These are phyloP conservation scores for Aspergillus viridinutans DNA, from an alignment of 2,329 filamentous ascomycete genomes.

Conservation along the genomic window DNA sequence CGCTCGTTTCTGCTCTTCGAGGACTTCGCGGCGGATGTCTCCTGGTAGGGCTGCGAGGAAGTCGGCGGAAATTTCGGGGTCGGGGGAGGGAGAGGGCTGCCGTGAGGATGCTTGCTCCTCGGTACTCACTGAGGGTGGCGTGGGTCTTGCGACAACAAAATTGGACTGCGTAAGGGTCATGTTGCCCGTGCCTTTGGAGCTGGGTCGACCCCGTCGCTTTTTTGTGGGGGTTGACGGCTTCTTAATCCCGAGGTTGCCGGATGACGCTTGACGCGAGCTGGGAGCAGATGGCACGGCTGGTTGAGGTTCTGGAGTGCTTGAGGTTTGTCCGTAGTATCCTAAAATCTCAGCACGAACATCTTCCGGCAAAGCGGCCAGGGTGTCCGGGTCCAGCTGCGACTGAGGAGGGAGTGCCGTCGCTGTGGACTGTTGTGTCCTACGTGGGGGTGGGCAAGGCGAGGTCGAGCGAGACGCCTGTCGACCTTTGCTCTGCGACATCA, in stretches of 20 bases:
- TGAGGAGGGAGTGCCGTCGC: conserved; percentile 52
- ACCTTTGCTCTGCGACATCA: conserved; percentile 56
- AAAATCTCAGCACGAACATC: conserved; percentile 83
- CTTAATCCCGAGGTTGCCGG: conserved; percentile 21
- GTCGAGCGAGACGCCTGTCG: conserved; percentile 17
- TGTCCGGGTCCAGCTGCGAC: conserved; percentile 79
- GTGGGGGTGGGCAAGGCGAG: conserved; percentile 34
- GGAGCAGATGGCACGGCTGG: conserved; percentile 45
- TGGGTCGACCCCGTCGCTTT: conserved; percentile 52
- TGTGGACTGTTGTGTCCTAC: conserved; percentile 14
- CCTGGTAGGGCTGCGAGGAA: conserved; percentile 81
- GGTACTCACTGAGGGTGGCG: conserved; percentile 11
- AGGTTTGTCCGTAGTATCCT: conserved; percentile 57
- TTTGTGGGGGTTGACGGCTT: conserved; percentile 64
- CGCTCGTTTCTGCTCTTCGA: conserved; percentile 65
- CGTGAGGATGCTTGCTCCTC: conserved; percentile 12
- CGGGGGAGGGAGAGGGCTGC: conserved; percentile 25
- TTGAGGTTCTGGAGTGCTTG: conserved; percentile 23
- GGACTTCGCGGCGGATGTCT: conserved; percentile 71
- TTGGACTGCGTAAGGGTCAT: conserved; percentile 69
- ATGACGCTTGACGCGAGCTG: conserved; percentile 45
- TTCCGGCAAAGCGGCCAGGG: conserved; percentile 75
- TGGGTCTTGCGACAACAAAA: conserved; percentile 50
- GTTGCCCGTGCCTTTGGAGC: conserved; percentile 52
- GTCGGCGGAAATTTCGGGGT: conserved; percentile 54